These are phyloP conservation scores for Anethum foeniculum DNA, from an alignment of 140 eudicot species.

Conservation along the genomic window DNA sequence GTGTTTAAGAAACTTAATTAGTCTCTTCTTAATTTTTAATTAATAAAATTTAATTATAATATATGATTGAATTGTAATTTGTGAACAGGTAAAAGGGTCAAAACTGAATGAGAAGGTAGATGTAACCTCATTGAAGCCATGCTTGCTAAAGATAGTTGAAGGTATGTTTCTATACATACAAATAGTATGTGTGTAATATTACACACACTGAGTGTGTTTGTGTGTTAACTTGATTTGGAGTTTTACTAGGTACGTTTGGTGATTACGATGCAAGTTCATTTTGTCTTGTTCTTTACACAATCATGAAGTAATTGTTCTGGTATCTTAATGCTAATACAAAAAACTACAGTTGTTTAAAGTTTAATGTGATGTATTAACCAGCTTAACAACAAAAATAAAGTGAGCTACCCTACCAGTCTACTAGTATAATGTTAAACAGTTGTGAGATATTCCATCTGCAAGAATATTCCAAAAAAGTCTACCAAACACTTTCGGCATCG, in stretches of 20 bases:
- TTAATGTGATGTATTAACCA: not conserved
- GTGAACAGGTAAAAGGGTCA: conserved; percentile 67
- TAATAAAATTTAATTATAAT: not conserved
- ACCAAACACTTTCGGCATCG: no score
- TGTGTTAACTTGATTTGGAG: not conserved
- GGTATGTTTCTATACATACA: conserved; percentile 32
- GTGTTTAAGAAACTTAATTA: conserved; percentile 18
- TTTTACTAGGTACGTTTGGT: not conserved
- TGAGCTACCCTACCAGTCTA: not conserved
- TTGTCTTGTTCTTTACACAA: conserved; percentile 2
- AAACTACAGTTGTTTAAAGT: not conserved
- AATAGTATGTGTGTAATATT: not conserved
- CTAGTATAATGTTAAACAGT: not conserved
- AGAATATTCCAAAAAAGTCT: not conserved
- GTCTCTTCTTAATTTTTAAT: not conserved
- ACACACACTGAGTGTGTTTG: not conserved
- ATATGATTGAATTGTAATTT: not conserved
- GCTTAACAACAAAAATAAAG: not conserved
- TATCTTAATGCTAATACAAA: not conserved
- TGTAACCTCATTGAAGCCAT: conserved; percentile 72
- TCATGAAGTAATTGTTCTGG: not conserved
- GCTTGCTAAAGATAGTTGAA: conserved; percentile 91
- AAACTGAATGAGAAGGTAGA: conserved; percentile 64
- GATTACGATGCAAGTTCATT: not conserved
- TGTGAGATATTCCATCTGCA: not conserved